A percentile compares a stretch with the other conserved stretches of the same genome.
Evolutionary conservation across 768 basidiomycete species (phyloP).

Genomic region (Galerina marginata): DNA sequence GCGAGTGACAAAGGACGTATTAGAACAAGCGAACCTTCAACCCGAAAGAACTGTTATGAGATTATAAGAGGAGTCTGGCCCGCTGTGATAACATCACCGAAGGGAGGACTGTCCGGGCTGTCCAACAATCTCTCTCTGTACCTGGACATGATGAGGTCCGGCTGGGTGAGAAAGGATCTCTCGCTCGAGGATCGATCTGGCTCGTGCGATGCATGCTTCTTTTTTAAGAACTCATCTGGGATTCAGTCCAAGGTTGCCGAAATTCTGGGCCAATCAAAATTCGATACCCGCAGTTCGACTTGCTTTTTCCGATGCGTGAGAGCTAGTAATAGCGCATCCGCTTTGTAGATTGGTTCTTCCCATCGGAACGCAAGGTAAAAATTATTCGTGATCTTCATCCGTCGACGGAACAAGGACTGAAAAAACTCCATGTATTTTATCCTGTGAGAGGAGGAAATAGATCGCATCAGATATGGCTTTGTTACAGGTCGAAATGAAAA

Average conservation of each 20-base stretch:
- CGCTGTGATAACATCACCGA: constrained; percentile 31
- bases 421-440: not conserved
- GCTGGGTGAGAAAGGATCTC: constrained; percentile 23
- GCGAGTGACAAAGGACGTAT: constrained; percentile 13
- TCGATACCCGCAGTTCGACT: constrained; percentile 11
- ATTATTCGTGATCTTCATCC: constrained; percentile 18
- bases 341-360: constrained; percentile 11
- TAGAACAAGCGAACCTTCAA: constrained; percentile 21
- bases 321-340: constrained; percentile 10
- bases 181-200: constrained; percentile 31
- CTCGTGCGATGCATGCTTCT: constrained; percentile 15
- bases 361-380: constrained; percentile 6
- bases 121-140: constrained; percentile 33
- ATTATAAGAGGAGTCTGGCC: constrained; percentile 37
- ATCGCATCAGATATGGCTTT: constrained; percentile 6
- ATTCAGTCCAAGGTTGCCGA: constrained; percentile 21
- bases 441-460: constrained; percentile 11
- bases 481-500: not conserved
- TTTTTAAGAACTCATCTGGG: constrained; percentile 24
- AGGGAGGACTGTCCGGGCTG: constrained; percentile 29
- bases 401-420: constrained; percentile 22
- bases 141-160: constrained; percentile 34
- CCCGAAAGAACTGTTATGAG: constrained; percentile 24
- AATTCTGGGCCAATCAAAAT: constrained; percentile 14
- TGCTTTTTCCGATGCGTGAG: constrained; percentile 14